These are phyloP conservation scores for Graphium sp. DNA, from an alignment of 2,329 filamentous ascomycete genomes.

Conservation along the genomic window DNA sequence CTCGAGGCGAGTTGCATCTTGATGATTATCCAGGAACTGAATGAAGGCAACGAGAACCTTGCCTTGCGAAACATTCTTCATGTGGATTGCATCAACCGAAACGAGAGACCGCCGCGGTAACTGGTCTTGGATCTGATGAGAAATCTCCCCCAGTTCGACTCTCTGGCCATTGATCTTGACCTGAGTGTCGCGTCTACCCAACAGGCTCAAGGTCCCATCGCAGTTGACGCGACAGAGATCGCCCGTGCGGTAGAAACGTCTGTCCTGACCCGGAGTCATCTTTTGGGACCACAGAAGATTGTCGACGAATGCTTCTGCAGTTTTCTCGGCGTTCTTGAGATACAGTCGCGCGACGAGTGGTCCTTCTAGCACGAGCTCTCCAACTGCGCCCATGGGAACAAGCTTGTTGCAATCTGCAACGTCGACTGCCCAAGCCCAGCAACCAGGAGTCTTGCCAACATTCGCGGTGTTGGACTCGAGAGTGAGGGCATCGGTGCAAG, in stretches of 20 bases:
- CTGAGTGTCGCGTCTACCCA: constrained; percentile 4
- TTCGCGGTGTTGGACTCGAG: constrained; percentile 18
- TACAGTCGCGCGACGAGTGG: too few species aligned
- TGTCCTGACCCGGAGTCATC: not conserved
- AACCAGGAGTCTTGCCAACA: not conserved
- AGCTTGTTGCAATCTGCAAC: not conserved
- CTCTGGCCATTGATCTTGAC: constrained; percentile 9
- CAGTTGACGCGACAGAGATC: constrained; percentile 1
- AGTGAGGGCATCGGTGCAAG: constrained; percentile 26
- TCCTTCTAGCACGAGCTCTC: not conserved
- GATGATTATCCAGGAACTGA: too few species aligned
- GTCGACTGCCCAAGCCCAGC: not conserved
- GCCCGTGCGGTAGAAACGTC: constrained; percentile 3
- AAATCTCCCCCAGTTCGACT: constrained; percentile 9
- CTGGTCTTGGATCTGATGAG: constrained; percentile 4
- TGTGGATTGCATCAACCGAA: constrained; percentile 28
- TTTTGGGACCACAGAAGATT: not conserved
- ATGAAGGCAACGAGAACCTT: constrained; percentile 27
- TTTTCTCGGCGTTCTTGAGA: constrained; percentile 3
- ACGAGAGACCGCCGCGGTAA: constrained; percentile 16
- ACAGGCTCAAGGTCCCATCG: constrained; percentile 1
- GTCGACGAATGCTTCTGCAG: constrained; percentile 4
- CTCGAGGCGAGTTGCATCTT: too few species aligned
- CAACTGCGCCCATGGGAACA: not conserved
- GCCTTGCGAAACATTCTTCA: constrained; percentile 22